Conservation (phyloP, 2,329 filamentous ascomycete species). For the Xylariaceae sp. region DNA sequence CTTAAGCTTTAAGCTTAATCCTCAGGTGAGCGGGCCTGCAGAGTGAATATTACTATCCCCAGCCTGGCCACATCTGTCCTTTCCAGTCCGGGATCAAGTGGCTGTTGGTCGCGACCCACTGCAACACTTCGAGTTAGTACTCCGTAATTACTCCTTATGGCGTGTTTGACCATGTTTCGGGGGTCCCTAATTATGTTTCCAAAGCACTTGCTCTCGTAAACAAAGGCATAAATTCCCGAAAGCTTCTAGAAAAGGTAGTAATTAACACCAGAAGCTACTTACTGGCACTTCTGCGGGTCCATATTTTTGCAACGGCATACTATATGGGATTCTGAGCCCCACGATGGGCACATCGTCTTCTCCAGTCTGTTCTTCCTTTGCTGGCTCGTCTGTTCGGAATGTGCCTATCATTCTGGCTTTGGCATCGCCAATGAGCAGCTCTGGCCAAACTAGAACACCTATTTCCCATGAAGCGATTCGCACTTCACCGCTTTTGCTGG, state of each 20-base stretch:
- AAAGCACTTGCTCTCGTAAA: no score
- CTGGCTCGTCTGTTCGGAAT: constrained; percentile 59
- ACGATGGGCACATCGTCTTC: constrained; percentile 41
- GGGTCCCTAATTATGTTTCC: no score
- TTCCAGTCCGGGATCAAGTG: constrained; percentile 61
- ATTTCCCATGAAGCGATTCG: constrained; percentile 79
- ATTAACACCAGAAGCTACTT: no score
- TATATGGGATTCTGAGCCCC: constrained; percentile 78
- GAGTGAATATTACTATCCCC: neutral
- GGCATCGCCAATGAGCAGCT: constrained; percentile 40
- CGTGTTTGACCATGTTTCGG: no score
- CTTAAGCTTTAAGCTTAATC: no score
- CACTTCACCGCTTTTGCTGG: constrained; percentile 54
- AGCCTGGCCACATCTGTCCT: constrained; percentile 39
- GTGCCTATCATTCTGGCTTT: constrained; percentile 60
- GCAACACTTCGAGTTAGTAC: no score
- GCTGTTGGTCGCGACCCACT: constrained; percentile 68
- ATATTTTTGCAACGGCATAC: constrained; percentile 69
- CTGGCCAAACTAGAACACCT: constrained; percentile 80
- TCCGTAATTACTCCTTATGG: no score
- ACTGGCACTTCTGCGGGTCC: constrained; percentile 57
- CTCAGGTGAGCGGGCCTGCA: no score
- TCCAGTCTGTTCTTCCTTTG: constrained; percentile 9
- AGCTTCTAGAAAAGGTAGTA: no score
- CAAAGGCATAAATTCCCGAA: no score